Evolutionary conservation across 768 basidiomycete genomes (phyloP), one percentile per base, ranked within the genome.

Genomic region (Suillus americanus): DNA sequence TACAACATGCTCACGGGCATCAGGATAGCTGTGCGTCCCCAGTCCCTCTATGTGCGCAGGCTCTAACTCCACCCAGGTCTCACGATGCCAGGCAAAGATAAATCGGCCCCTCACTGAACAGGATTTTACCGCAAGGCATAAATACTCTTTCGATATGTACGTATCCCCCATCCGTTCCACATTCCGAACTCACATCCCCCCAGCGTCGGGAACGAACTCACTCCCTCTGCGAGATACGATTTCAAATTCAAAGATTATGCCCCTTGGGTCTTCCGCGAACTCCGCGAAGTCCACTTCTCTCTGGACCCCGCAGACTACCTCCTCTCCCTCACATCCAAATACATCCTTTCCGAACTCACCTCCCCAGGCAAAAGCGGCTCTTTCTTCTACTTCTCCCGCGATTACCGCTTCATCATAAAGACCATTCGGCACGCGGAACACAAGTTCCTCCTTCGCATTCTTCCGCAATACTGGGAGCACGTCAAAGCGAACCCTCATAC

Each of bases 171-270:
- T 53, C 62, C 48, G 18, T 35, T 66, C 20, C 25, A 35, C 28
- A 40, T 25, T 64, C 54, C 40, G 3, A 10, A 41, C 66, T 70
- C 16, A 71, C 30, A 30, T 66, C 60, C 53, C 57, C 25, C 46
- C 71, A 96, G 94, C 69, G 85, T 97, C 71, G 97, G 97, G 25
- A 99, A 99, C 77, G 97, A 99, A 79, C 83, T 99, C 30, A 99
- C 97, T 14, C 97, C 97, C 0, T 97, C 95, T 0, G 96, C 97
- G 5, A 91, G 90, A 79, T 99, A 99, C 79, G 97, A 99, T 77
- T 99, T 99, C 85, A 99, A 99, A 78, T 99, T 99, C 84, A 99
- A 99, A 77, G 97, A 99, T 75, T 99, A 99, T 75, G 95, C 96
- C 0, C 97, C 97, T 0, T 97, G 92, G 91, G 93, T 99, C 3